These are phyloP conservation scores for Solanum etuberosum DNA, from an alignment of 257 asterid genomes.

Conservation along the genomic window DNA sequence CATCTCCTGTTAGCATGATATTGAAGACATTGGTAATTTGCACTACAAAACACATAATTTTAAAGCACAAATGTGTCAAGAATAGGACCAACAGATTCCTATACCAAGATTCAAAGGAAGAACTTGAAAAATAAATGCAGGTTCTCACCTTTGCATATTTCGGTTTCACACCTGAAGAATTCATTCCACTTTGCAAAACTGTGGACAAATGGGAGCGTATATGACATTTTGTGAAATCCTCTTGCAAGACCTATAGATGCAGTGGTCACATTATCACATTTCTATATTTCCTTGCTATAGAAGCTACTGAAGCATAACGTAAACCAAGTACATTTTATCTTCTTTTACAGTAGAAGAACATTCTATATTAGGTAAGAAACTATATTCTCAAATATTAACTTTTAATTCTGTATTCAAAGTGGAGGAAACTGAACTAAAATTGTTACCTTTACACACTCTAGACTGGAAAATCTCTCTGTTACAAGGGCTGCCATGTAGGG, in stretches of 20 bases:
- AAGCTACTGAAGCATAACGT: background rate
- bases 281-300: background rate
- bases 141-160: conserved; percentile 55
- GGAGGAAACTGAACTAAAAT: background rate
- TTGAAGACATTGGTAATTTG: background rate
- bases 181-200: conserved; percentile 16
- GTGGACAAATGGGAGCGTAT: conserved; percentile 65
- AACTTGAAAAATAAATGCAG: background rate
- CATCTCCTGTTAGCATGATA: background rate
- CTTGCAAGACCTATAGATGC: conserved; percentile 61
- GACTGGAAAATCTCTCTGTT: conserved; percentile 60
- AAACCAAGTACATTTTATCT: background rate
- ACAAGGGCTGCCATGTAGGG: conserved; percentile 83
- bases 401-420: background rate
- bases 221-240: conserved; percentile 80
- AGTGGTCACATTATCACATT: background rate
- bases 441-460: conserved; percentile 53
- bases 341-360: background rate
- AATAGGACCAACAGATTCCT: background rate
- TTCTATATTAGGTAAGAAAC: background rate
- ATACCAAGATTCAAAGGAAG: background rate
- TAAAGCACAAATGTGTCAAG: background rate
- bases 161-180: conserved; percentile 14
- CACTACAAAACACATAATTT: background rate
- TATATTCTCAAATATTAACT: background rate